Evolutionary conservation across 2,329 filamentous ascomycete species (phyloP), one percentile per base, ranked within the genome.

Genomic region (Ophiocordyceps australis): DNA sequence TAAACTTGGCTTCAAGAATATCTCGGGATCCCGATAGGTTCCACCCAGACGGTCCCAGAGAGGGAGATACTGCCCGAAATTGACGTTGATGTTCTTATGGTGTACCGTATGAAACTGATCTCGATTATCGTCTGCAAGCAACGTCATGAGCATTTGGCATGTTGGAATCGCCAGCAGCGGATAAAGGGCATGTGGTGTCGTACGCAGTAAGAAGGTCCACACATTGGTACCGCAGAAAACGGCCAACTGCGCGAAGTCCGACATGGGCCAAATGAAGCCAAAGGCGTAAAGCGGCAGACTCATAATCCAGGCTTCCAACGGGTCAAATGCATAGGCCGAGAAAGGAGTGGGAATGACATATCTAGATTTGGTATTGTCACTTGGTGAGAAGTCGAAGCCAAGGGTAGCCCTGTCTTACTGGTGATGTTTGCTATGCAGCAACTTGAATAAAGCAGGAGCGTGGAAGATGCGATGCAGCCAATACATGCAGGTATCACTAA

Each of bases 401-500:
- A n/a, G n/a, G n/a, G n/a, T n/a, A n/a, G n/a, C n/a, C n/a, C n/a
- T n/a, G 10, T 23, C 21, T 22, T 24, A 30, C 23, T 20, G 22
- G 17, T 30, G 28, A 13, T 30, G 28, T 18, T 30, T 26, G 24
- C 26, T 27, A 12, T 29, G 28, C 20, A 29, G n/a, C 13, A 13
- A 15, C 20, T 23, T 26, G 20, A 26, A 29, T 18, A 40, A 30
- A 23, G 56, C 43, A 11, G 77, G 76, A 50, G 81, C 72, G 54
- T 89, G 80, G 30, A 86, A 62, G 25, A 68, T 72, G 28, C 80
- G 74, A 56, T 89, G 80, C 42, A 86, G 83, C 63, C 74, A 78
- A 61, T 89, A 89, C 56, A 89, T 81, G 55, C 63, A 70, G 48
- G 74, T 74, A 53, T 89, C 80, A 54, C 80, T 89, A 50, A 86